Conservation (phyloP, 2,329 filamentous ascomycete genomes). For the Cryphonectria naterciae region DNA sequence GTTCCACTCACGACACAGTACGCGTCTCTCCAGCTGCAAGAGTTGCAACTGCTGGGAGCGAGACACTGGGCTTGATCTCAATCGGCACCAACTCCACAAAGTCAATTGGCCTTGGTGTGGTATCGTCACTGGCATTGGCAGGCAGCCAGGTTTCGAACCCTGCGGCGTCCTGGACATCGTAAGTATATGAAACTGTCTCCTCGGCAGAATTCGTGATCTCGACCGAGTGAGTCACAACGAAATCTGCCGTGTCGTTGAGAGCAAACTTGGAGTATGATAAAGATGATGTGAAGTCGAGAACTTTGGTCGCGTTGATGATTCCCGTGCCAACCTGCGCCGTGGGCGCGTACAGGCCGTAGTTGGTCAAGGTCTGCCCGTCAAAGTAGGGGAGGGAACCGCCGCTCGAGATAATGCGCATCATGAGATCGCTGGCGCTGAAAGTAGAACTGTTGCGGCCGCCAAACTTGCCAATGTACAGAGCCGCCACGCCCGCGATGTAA, state of each 20-base stretch:
- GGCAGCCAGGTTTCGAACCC: constrained; percentile 23
- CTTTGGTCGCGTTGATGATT: constrained; percentile 50
- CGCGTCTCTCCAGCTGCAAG: constrained; percentile 22
- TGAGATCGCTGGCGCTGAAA: constrained; percentile 17
- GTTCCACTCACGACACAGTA: constrained; percentile 8
- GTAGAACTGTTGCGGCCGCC: constrained; percentile 23
- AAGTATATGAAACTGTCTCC: constrained; percentile 23
- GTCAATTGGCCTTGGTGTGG: constrained; percentile 5
- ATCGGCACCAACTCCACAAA: constrained; percentile 20
- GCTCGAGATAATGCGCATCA: constrained; percentile 19
- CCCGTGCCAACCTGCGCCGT: constrained; percentile 53
- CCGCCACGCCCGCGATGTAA: constrained; percentile 46
- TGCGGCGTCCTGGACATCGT: constrained; percentile 18
- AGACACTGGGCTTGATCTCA: constrained; percentile 14
- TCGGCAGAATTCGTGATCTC: constrained; percentile 22
- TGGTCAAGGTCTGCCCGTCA: constrained; percentile 15
- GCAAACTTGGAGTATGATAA: constrained; percentile 49
- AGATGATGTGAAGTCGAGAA: constrained; percentile 45
- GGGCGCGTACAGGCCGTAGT: constrained; percentile 35
- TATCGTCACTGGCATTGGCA: constrained; percentile 1
- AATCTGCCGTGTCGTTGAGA: constrained; percentile 53
- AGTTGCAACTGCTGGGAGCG: constrained; percentile 8
- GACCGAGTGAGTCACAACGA: constrained; percentile 34
- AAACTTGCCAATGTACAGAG: constrained; percentile 34
- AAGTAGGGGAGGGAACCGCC: constrained; percentile 16